Percentiles rank a stretch among this genome's conserved stretches.
Conservation (phyloP, 169 alveolate genomes). For the Eimeria acervulina region DNA sequence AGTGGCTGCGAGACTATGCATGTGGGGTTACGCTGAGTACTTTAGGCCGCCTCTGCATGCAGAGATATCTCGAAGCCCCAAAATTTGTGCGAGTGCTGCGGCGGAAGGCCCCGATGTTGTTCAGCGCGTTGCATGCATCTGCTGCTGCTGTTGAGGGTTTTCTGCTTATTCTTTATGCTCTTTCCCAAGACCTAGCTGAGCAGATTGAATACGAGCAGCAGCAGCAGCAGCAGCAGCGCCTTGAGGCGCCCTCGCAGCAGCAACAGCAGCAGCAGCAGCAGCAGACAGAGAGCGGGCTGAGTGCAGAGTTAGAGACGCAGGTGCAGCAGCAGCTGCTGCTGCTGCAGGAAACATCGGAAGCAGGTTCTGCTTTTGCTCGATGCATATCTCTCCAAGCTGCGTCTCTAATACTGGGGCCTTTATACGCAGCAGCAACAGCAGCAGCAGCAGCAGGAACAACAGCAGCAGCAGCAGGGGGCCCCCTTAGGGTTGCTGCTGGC, state of each 20-base stretch:
- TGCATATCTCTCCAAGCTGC: constrained; percentile 28
- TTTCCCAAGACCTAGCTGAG: constrained; percentile 50
- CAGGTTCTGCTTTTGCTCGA: constrained; percentile 50
- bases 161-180: constrained; percentile 9
- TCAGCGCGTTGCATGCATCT: background rate
- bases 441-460: too few relatives aligned
- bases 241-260: background rate
- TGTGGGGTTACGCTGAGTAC: constrained; percentile 45
- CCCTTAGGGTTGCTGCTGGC: background rate
- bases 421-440: too few relatives aligned
- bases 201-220: constrained; percentile 19
- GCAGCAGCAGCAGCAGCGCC: background rate
- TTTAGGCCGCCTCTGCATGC: constrained; percentile 69
- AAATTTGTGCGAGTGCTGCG: constrained; percentile 41
- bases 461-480: too few relatives aligned
- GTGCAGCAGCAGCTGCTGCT: constrained; percentile 63
- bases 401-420: constrained; percentile 28
- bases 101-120: constrained; percentile 33
- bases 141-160: constrained; percentile 26
- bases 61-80: constrained; percentile 19
- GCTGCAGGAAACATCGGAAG: too few relatives aligned
- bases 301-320: constrained; percentile 17
- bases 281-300: constrained; percentile 42
- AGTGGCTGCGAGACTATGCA: constrained; percentile 32
- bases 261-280: constrained; percentile 16